Conservation (phyloP, 306 rosid species). For the Purshia tridentata region DNA sequence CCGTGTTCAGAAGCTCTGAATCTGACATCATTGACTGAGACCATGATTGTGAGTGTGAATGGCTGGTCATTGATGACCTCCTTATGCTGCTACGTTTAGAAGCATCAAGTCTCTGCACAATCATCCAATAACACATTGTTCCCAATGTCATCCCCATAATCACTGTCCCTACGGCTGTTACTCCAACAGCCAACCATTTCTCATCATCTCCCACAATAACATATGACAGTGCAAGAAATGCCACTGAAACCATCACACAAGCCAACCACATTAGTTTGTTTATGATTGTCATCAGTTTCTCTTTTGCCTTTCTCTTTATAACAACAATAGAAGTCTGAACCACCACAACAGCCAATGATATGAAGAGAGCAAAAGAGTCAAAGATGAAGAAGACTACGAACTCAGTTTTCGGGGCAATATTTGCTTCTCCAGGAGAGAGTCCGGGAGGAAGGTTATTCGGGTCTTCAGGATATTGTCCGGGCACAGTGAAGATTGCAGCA, state of each 20-base stretch:
- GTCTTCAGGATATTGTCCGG: conserved; percentile 55
- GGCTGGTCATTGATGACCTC: conserved; percentile 49
- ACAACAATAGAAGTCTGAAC: conserved; percentile 82
- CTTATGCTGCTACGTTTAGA: conserved; percentile 58
- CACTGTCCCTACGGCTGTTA: conserved; percentile 65
- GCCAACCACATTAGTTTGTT: conserved; percentile 88
- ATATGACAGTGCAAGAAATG: conserved; percentile 77
- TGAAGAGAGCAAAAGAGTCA: conserved; percentile 73
- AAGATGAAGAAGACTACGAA: conserved; percentile 61
- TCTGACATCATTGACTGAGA: conserved; percentile 54
- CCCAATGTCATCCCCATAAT: conserved; percentile 73
- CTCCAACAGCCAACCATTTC: conserved; percentile 57
- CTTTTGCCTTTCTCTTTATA: conserved; percentile 60
- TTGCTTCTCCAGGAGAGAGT: conserved; percentile 55
- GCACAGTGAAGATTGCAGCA: conserved; percentile 72
- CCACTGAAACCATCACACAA: conserved; percentile 68
- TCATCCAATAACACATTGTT: conserved; percentile 71
- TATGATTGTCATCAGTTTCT: conserved; percentile 61
- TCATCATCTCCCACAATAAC: conserved; percentile 59
- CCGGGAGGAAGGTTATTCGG: neutral
- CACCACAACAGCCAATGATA: conserved; percentile 79
- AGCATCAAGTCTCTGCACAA: conserved; percentile 54
- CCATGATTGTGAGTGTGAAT: conserved; percentile 7
- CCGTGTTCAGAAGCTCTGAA: conserved; percentile 45
- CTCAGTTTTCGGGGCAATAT: conserved; percentile 42